A percentile compares a stretch with the other conserved stretches of the same genome.
phyloP scores from a whole-genome alignment of 257 asterid species.

The Nicotiana tomentosiformis region DNA sequence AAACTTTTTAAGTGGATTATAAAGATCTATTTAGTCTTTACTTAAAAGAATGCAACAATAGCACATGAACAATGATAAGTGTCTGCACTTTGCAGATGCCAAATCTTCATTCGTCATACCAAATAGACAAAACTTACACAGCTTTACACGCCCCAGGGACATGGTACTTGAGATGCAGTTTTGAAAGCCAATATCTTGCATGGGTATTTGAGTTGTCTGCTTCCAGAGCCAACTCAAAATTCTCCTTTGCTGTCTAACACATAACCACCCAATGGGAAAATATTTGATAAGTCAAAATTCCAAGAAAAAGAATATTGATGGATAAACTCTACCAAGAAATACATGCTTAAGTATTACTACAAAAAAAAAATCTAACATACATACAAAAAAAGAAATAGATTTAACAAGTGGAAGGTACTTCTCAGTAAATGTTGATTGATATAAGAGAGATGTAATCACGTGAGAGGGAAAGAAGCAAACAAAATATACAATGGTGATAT shows the following conservation, averaged over 20 bases:
- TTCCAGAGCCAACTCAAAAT: conserved; percentile 91
- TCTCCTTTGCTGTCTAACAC: conserved; percentile 76
- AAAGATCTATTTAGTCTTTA: background rate
- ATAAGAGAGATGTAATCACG: background rate
- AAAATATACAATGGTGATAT: background rate
- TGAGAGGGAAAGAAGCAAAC: background rate
- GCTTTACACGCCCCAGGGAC: conserved; percentile 89
- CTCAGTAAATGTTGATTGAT: background rate
- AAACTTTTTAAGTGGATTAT: background rate
- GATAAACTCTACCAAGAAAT: background rate
- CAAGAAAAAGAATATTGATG: conserved; percentile 3
- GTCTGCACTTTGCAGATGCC: background rate
- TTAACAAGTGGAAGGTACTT: background rate
- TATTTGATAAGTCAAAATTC: background rate
- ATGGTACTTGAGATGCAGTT: conserved; percentile 81
- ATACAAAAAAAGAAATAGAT: background rate
- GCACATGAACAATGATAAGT: background rate
- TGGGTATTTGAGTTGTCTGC: conserved; percentile 83
- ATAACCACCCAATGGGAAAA: conserved; percentile 11
- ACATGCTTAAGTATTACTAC: background rate
- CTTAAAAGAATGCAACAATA: background rate
- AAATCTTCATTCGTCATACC: background rate
- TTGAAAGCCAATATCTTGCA: conserved; percentile 91
- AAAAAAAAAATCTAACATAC: background rate
- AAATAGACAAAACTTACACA: conserved; percentile 40